Base-by-base conservation (phyloP, 2,329 filamentous ascomycete species). In the Clonostachys rosea region DNA sequence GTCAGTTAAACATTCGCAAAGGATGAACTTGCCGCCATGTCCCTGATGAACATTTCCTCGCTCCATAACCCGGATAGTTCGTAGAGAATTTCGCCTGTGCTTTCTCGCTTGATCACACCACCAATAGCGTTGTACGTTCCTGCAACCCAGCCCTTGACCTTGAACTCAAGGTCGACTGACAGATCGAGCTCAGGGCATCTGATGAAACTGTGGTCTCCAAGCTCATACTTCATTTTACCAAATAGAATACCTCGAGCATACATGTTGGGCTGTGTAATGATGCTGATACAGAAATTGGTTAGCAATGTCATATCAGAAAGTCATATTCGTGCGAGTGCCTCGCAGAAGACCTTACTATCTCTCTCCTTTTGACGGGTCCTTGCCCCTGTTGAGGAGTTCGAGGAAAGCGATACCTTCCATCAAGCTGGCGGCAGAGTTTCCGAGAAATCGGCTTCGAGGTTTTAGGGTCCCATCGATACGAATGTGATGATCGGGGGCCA, bases 201-300 rank as follows among this genome's bases (percentile, higher is more conserved):
- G 17, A 99, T 89, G 58, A 91, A 89, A 64, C 91, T 96, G 71
- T 96, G 91, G 64, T 97, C 92, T 53, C 92, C 94, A 8, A 99
- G 82, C 71, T 99, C 94, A 67, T 97, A 99, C 68, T 96, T 97
- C 94, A 99, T 97, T 67, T 96, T 97, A 43, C 94, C 94, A 60
- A 99, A 96, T 9, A 99, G 75, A 50, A 99, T 97, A 35, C 94
- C 92, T 52, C 94, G 83, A 18, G 92, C 94, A 66, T 99, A 99
- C 91, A 99, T 99, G 72, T 99, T 99, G 16, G 94, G 94, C 62
- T 99, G 94, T 5, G 94, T 97, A 45, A 97, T 70, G 60, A 95
- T 89, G 68, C 89, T 95, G 40, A 1, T 8, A 40, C 33, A 3
- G 24, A 30, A 30, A 10, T 30, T 30, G 24, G 24, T 30, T 10